Evolutionary conservation across 257 asterid genomes (phyloP).

Genomic region (Mitragyna speciosa): DNA sequence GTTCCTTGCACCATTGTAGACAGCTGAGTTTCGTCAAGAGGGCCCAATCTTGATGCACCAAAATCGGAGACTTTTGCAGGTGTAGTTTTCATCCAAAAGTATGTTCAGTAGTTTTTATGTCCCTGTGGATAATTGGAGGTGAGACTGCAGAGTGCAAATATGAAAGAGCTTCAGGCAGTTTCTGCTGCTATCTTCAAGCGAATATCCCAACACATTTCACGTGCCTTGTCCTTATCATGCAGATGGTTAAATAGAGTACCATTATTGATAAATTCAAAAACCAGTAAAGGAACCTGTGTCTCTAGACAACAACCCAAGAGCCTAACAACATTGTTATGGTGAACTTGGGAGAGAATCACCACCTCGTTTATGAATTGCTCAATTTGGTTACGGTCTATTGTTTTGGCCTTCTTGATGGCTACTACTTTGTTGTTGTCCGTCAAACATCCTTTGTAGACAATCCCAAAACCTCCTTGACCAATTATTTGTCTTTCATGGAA

Average conservation of each 20-base stretch:
- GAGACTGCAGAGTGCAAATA: conserved; percentile 37
- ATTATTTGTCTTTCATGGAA: too few relatives aligned
- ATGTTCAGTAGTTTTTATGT: conserved; percentile 37
- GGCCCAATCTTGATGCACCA: conserved; percentile 35
- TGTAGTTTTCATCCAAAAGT: conserved; percentile 32
- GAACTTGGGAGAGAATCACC: conserved; percentile 31
- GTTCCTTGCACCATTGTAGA: conserved; percentile 41
- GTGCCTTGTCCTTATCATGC: conserved; percentile 18
- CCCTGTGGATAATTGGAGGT: conserved; percentile 42
- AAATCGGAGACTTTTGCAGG: conserved; percentile 30
- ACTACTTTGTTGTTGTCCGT: neutral
- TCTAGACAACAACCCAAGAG: conserved; percentile 40
- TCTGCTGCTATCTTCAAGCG: conserved; percentile 36
- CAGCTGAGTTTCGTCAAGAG: conserved; percentile 12
- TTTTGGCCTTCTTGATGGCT: conserved; percentile 16
- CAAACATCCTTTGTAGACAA: conserved; percentile 18
- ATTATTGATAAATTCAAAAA: conserved; percentile 33
- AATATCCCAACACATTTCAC: conserved; percentile 24
- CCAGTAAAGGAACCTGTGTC: conserved; percentile 23
- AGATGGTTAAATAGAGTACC: conserved; percentile 32
- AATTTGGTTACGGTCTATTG: conserved; percentile 16
- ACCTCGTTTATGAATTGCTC: conserved; percentile 40
- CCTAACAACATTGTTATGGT: conserved; percentile 35
- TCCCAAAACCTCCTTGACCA: too few relatives aligned
- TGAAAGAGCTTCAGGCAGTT: conserved; percentile 29